phyloP scores from a whole-genome alignment of 2,329 filamentous ascomycete genomes.

The Periconia sp. region DNA sequence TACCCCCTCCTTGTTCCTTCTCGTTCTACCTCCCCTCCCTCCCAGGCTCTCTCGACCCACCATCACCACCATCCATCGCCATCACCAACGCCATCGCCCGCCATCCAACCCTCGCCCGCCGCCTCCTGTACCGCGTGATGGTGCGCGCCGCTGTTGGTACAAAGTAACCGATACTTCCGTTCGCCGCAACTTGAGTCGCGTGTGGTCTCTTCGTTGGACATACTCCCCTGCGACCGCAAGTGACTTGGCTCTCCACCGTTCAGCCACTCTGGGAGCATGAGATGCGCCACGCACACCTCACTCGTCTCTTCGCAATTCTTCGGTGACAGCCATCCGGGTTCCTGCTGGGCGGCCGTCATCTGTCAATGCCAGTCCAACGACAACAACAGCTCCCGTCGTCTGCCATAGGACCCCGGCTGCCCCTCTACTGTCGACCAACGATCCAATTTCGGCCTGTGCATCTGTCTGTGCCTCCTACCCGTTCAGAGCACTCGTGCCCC shows the following conservation, averaged over 20 bases:
- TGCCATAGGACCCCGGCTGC: slow-evolving; percentile 1
- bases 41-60: neutral
- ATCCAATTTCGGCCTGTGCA: neutral
- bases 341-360: slow-evolving; percentile 13
- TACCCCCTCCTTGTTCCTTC: neutral
- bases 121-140: neutral
- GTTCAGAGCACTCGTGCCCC: neutral
- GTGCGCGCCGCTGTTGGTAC: neutral
- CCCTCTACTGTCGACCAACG: neutral
- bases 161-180: neutral
- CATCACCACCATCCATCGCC: neutral
- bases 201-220: neutral
- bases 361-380: slow-evolving; percentile 25
- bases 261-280: slow-evolving; percentile 9
- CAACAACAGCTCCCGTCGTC: slow-evolving; percentile 12
- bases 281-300: slow-evolving; percentile 23
- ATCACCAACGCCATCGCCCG: neutral
- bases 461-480: neutral
- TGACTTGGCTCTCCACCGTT: slow-evolving; percentile 3
- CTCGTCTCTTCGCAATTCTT: slow-evolving; percentile 11
- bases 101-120: too few species aligned
- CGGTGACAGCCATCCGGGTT: slow-evolving; percentile 18
- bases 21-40: neutral
- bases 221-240: slow-evolving; percentile 1
- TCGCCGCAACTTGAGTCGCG: neutral